Conservation (phyloP, 23 red algal genomes). For the Agarophyton chilense region DNA sequence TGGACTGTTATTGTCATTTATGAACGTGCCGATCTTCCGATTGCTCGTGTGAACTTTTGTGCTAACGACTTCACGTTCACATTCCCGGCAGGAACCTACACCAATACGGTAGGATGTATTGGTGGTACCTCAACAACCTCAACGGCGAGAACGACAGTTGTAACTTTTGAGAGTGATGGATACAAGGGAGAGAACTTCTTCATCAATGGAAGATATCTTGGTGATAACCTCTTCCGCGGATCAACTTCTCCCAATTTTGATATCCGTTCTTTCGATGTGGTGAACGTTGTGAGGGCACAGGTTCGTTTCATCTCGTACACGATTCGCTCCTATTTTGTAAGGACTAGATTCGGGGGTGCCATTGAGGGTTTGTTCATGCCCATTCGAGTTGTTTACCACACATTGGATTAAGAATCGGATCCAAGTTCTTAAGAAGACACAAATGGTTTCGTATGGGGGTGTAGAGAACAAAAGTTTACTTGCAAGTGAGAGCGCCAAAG, state of each 20-base stretch:
- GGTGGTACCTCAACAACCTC: neutral
- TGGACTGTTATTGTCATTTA: slow-evolving; percentile 19
- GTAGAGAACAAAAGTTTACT: no score
- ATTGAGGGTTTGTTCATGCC: slow-evolving; percentile 35
- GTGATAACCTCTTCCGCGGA: slow-evolving; percentile 24
- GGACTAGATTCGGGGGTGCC: neutral
- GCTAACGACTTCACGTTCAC: slow-evolving; percentile 42
- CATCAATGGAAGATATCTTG: slow-evolving; percentile 19
- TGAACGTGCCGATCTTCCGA: slow-evolving; percentile 12
- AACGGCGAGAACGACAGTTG: slow-evolving; percentile 8
- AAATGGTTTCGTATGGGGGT: no score
- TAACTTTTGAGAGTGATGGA: slow-evolving; percentile 42
- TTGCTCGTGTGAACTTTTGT: slow-evolving; percentile 29
- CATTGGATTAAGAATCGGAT: neutral
- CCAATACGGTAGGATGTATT: slow-evolving; percentile 25
- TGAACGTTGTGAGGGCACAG: neutral
- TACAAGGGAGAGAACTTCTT: slow-evolving; percentile 32
- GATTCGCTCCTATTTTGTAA: neutral
- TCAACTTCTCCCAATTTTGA: slow-evolving; percentile 14
- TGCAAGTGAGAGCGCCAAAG: no score
- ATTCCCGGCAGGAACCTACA: slow-evolving; percentile 36
- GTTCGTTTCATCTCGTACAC: slow-evolving; percentile 21
- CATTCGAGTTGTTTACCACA: slow-evolving; percentile 29
- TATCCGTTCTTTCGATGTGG: slow-evolving; percentile 20
- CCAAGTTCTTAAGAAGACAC: no score